These are phyloP conservation scores for Magnaporthiopsis poae DNA, from an alignment of 2,329 filamentous ascomycete genomes.

Conservation along the genomic window DNA sequence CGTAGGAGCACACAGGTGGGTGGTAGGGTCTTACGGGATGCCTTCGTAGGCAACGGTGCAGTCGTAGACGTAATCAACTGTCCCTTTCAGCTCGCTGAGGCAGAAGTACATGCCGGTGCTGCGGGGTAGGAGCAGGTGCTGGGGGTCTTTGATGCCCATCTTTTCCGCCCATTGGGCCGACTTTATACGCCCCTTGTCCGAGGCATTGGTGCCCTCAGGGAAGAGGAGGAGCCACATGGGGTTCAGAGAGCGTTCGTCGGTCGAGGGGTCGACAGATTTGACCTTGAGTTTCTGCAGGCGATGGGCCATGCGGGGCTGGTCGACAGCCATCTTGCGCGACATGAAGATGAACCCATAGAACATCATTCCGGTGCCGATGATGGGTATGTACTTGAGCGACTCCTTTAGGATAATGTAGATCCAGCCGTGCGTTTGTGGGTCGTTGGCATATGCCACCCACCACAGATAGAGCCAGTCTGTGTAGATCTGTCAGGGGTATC, in stretches of 20 bases:
- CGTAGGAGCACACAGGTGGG: too few relatives aligned
- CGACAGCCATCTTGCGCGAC: slow-evolving; percentile 77
- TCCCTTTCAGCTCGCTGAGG: slow-evolving; percentile 61
- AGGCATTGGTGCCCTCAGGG: slow-evolving; percentile 77
- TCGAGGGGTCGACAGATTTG: slow-evolving; percentile 40
- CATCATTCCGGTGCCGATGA: slow-evolving; percentile 72
- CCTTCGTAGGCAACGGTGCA: slow-evolving; percentile 95
- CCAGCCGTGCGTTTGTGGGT: slow-evolving; percentile 68
- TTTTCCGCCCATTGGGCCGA: slow-evolving; percentile 71
- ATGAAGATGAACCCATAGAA: slow-evolving; percentile 88
- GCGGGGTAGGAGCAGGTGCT: slow-evolving; percentile 66
- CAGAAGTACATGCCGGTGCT: slow-evolving; percentile 76
- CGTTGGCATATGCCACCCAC: slow-evolving; percentile 81
- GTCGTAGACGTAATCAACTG: slow-evolving; percentile 77
- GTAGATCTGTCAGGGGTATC: slow-evolving; percentile 47
- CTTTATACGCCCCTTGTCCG: slow-evolving; percentile 57
- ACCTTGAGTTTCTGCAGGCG: slow-evolving; percentile 61
- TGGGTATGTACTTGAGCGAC: slow-evolving; percentile 68
- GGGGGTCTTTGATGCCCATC: slow-evolving; percentile 58
- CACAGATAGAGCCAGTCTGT: slow-evolving; percentile 88
- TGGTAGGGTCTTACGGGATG: slow-evolving; percentile 57
- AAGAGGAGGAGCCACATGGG: slow-evolving; percentile 90
- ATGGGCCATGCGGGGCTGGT: slow-evolving; percentile 65
- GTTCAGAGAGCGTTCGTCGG: slow-evolving; percentile 39
- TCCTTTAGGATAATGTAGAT: slow-evolving; percentile 88